Conservation (phyloP, 73 alveolate genomes). For the Blepharisma stoltei region DNA sequence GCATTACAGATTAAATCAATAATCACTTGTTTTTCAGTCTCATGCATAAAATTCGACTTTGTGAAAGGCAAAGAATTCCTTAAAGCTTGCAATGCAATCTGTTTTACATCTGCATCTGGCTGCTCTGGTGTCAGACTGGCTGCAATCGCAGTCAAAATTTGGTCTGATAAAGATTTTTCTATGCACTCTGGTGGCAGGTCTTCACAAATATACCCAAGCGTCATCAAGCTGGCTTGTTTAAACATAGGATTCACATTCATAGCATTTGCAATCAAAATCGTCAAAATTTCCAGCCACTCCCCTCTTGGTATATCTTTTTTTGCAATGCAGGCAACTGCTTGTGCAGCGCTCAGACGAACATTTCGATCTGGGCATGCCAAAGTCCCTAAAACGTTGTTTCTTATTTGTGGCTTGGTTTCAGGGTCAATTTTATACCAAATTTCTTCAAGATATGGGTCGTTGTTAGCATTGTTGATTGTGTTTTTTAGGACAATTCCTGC, state of each 20-base stretch:
- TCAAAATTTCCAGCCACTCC: constrained; percentile 9
- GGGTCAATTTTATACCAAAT: constrained; percentile 1
- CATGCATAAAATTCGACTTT: not conserved
- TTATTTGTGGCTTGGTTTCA: not conserved
- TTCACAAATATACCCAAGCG: constrained; percentile 32
- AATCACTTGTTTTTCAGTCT: constrained; percentile 1
- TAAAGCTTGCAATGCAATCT: constrained; percentile 29
- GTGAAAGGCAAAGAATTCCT: constrained; percentile 21
- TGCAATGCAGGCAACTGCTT: constrained; percentile 5
- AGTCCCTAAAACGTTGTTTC: constrained; percentile 23
- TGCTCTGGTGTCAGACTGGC: not conserved
- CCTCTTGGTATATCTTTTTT: constrained; percentile 7
- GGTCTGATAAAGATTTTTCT: not conserved
- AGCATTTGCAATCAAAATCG: constrained; percentile 16
- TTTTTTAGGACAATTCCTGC: constrained; percentile 32
- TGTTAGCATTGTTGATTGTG: not conserved
- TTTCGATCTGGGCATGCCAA: constrained; percentile 8
- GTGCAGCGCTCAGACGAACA: constrained; percentile 27
- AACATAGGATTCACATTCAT: constrained; percentile 1
- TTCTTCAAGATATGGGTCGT: not conserved
- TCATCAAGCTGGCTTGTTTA: constrained; percentile 29
- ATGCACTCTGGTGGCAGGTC: not conserved
- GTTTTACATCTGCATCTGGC: constrained; percentile 3
- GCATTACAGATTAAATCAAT: not conserved
- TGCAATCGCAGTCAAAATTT: constrained; percentile 9